phyloP scores from a whole-genome alignment of 371 early-diverging fungal species.

The Mucor lusitanicus region DNA sequence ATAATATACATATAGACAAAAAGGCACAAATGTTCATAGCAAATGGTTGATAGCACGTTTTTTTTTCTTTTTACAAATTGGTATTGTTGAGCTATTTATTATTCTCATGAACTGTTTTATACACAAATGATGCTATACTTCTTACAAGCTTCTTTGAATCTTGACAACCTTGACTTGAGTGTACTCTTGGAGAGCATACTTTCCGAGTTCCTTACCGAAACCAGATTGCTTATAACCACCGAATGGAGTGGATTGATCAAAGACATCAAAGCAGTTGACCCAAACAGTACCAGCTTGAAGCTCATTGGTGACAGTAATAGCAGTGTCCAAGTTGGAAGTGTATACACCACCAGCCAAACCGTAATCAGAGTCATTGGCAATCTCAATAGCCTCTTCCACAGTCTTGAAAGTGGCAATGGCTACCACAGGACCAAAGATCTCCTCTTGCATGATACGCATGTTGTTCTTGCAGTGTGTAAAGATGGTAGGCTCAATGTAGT shows the following conservation, averaged over 20 bases:
- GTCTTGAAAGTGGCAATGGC: conserved; percentile 74
- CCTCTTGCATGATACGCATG: conserved; percentile 76
- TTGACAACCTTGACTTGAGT: conserved; percentile 70
- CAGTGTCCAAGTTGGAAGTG: conserved; percentile 67
- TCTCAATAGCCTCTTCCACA: conserved; percentile 75
- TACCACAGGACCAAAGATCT: conserved; percentile 94
- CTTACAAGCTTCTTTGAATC: conserved; percentile 11
- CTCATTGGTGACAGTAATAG: conserved; percentile 57
- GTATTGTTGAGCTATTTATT: not conserved
- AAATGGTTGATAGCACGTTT: too few relatives aligned
- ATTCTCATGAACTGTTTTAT: not conserved
- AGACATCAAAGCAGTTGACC: conserved; percentile 47
- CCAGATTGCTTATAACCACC: conserved; percentile 92
- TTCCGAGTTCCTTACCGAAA: conserved; percentile 79
- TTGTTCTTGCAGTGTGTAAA: conserved; percentile 68
- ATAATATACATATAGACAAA: not conserved
- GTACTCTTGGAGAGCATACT: conserved; percentile 73
- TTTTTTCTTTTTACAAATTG: not conserved
- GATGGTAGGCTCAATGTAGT: conserved; percentile 82
- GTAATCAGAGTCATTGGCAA: conserved; percentile 78
- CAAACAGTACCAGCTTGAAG: conserved; percentile 73
- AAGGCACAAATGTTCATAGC: not conserved
- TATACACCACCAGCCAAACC: conserved; percentile 90
- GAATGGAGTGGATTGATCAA: conserved; percentile 70
- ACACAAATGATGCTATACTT: too few relatives aligned